Evolutionary conservation across 75 land plant species (phyloP).

Genomic region (Ceratopteris richardii): DNA sequence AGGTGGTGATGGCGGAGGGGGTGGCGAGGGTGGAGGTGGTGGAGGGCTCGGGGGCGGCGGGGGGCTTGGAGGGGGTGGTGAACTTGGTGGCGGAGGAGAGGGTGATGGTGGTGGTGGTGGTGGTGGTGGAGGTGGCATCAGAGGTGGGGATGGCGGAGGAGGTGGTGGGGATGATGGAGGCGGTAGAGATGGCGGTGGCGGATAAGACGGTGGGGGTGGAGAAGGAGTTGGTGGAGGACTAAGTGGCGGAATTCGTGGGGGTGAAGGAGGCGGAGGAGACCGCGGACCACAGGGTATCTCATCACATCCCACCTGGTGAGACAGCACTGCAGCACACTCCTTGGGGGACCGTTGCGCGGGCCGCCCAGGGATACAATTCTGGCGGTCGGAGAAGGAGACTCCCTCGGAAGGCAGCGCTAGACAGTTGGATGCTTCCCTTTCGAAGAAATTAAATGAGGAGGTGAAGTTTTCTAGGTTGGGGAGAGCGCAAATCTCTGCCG

Average conservation of each 20-base stretch:
- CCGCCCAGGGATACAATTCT: constrained; percentile 41
- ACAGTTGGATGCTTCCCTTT: constrained; percentile 31
- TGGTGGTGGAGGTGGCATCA: not conserved
- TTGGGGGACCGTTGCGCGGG: constrained; percentile 32
- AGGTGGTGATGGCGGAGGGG: constrained; percentile 3
- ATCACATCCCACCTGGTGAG: not conserved
- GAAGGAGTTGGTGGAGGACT: not conserved
- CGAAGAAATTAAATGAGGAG: constrained; percentile 41
- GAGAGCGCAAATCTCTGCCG: constrained; percentile 41
- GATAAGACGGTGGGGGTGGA: not conserved
- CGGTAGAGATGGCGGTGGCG: not conserved
- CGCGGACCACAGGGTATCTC: not conserved
- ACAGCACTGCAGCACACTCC: constrained; percentile 31
- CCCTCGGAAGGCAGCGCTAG: constrained; percentile 20
- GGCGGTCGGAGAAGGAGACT: constrained; percentile 21
- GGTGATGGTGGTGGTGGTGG: not conserved
- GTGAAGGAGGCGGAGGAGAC: no score
- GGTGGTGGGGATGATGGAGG: not conserved
- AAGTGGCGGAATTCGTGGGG: no score
- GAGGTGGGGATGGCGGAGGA: not conserved
- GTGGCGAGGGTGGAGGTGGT: not conserved
- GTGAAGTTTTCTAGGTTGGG: constrained; percentile 33
- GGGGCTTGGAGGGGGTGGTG: not conserved
- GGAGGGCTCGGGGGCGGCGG: no score
- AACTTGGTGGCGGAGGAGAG: not conserved